These are phyloP conservation scores for Coemansia aciculifera DNA, from an alignment of 192 early-diverging fungal genomes.

Conservation along the genomic window DNA sequence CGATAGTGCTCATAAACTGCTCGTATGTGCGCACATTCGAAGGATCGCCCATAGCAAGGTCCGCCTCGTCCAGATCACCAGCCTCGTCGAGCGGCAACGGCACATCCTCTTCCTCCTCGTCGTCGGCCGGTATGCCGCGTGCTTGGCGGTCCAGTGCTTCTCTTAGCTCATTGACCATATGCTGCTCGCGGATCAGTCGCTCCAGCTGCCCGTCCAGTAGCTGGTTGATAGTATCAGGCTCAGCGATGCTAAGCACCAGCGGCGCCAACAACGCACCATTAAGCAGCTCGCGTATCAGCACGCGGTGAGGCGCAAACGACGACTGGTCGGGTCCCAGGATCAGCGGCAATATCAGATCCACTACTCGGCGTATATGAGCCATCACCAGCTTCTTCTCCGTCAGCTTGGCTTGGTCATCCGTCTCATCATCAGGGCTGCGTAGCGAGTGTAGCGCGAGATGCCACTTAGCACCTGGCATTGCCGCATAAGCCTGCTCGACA, in stretches of 20 bases:
- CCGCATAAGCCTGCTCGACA: constrained; percentile 37
- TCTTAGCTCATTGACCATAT: constrained; percentile 72
- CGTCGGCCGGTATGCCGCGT: background rate
- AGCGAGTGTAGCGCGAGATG: constrained; percentile 18
- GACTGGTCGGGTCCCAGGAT: constrained; percentile 63
- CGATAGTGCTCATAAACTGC: constrained; percentile 73
- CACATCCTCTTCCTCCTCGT: background rate
- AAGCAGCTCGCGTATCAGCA: constrained; percentile 76
- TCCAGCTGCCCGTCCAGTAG: constrained; percentile 64
- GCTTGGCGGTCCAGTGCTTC: constrained; percentile 69
- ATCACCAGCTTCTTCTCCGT: constrained; percentile 53
- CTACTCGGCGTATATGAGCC: constrained; percentile 63
- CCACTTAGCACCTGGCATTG: background rate
- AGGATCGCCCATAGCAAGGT: no score
- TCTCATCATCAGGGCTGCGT: background rate
- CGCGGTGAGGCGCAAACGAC: constrained; percentile 58
- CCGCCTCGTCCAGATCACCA: background rate
- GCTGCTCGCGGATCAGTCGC: constrained; percentile 54
- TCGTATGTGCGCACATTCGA: constrained; percentile 60
- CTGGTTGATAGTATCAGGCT: constrained; percentile 89
- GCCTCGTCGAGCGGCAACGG: constrained; percentile 1
- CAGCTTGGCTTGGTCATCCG: background rate
- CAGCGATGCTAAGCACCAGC: constrained; percentile 64
- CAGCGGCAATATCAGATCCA: constrained; percentile 65
- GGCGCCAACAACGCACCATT: constrained; percentile 69